phyloP scores from a whole-genome alignment of 129 eudicot species.

The Logfia minima region DNA sequence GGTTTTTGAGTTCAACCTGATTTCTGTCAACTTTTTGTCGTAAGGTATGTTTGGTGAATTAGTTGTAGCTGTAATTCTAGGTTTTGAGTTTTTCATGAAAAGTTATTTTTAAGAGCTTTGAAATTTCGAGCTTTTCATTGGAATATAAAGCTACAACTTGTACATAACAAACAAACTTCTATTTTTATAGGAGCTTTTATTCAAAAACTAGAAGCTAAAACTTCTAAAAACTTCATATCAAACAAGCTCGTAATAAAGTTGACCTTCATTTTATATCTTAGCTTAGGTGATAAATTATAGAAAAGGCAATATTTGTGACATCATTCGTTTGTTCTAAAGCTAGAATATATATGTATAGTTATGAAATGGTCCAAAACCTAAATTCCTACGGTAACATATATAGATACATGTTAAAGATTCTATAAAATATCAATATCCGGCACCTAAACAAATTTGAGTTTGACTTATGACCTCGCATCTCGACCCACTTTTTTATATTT shows the following conservation, averaged over 20 bases:
- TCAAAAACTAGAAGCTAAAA: too few species aligned
- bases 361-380: not conserved
- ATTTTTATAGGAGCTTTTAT: too few species aligned
- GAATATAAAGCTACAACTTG: too few species aligned
- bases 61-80: too few species aligned
- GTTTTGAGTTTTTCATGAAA: too few species aligned
- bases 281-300: not conserved
- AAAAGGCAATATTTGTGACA: slow-evolving; percentile 12
- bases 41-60: too few species aligned
- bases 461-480: not conserved
- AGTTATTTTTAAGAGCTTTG: too few species aligned
- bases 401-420: not conserved
- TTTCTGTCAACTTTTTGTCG: slow-evolving; percentile 13
- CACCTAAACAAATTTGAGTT: slow-evolving; percentile 11
- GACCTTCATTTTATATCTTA: slow-evolving; percentile 10
- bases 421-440: not conserved
- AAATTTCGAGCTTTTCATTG: too few species aligned
- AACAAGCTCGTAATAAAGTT: slow-evolving; percentile 19
- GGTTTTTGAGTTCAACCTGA: slow-evolving; percentile 6
- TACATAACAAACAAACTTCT: too few species aligned
- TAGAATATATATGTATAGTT: not conserved
- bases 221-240: too few species aligned
- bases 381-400: slow-evolving; percentile 1
- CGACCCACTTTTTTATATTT: not conserved
- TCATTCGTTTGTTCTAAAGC: not conserved